Conservation (phyloP, 495 filamentous ascomycete genomes). For the Delitschia confertaspora region DNA sequence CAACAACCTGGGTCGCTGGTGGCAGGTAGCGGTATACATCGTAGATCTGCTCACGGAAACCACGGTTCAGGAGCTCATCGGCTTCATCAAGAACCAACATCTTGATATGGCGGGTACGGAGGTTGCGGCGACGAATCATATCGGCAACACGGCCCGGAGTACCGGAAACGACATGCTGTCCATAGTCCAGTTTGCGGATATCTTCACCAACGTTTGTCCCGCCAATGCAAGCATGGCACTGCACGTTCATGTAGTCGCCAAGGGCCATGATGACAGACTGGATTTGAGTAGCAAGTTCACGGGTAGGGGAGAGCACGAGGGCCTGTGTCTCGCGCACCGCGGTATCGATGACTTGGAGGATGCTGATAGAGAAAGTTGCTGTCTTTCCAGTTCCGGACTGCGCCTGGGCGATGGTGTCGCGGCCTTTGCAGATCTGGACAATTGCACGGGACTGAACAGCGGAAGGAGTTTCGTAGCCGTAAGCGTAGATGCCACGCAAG, state of each 20-base stretch:
- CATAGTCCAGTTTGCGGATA: conserved; percentile 92
- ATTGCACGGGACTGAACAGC: conserved; percentile 96
- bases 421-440: conserved; percentile 96
- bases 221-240: conserved; percentile 98
- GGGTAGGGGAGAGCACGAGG: conserved; percentile 92
- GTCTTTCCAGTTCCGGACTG: conserved; percentile 99
- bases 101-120: conserved; percentile 93
- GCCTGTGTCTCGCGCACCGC: conserved; percentile 79
- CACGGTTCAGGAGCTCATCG: conserved; percentile 79
- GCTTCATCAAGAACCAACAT: conserved; percentile 98
- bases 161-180: conserved; percentile 92
- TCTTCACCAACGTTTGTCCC: conserved; percentile 96
- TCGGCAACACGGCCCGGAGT: conserved; percentile 94
- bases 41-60: conserved; percentile 99
- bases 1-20: conserved; percentile 92
- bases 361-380: conserved; percentile 95
- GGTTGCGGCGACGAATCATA: conserved; percentile 95
- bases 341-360: conserved; percentile 68
- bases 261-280: conserved; percentile 96
- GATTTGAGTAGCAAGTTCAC: conserved; percentile 96
- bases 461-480: conserved; percentile 95
- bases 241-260: conserved; percentile 98
- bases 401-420: conserved; percentile 97
- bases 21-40: conserved; percentile 97
- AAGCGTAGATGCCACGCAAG: conserved; percentile 94